A percentile compares a stretch with the other conserved stretches of the same genome.
Evolutionary conservation across 306 rosid genomes (phyloP).

Genomic region (Calophaca sinica): DNA sequence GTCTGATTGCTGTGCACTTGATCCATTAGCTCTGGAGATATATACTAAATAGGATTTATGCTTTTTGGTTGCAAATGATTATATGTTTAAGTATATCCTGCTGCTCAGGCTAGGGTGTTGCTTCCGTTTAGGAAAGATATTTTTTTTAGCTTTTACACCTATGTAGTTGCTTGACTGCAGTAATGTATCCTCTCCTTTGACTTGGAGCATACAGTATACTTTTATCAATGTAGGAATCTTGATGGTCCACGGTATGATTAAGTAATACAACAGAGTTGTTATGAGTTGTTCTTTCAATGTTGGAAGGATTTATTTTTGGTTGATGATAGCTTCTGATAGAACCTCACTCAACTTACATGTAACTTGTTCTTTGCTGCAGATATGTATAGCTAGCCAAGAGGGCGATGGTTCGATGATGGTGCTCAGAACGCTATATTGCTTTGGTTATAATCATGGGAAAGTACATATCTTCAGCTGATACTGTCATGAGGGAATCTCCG

Average conservation of each 20-base stretch:
- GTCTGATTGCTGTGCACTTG: background rate
- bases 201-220: background rate
- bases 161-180: conserved; percentile 26
- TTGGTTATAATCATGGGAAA: conserved; percentile 44
- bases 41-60: background rate
- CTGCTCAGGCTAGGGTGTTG: conserved; percentile 12
- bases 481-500: conserved; percentile 52
- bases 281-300: background rate
- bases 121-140: background rate
- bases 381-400: conserved; percentile 70
- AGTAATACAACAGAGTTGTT: background rate
- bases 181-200: conserved; percentile 17
- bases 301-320: background rate
- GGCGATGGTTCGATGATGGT: conserved; percentile 30
- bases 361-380: conserved; percentile 59
- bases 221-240: background rate
- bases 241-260: background rate
- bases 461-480: conserved; percentile 77
- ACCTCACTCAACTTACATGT: background rate
- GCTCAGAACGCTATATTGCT: conserved; percentile 46
- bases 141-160: conserved; percentile 7
- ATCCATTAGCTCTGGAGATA: conserved; percentile 4
- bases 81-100: conserved; percentile 4
- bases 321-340: conserved; percentile 19
- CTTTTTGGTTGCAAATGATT: conserved; percentile 17